A percentile compares a stretch with the other conserved stretches of the same genome.
Evolutionary conservation across 805 yeast genomes (phyloP).

Genomic region (Lipomyces spencermartinsiae): DNA sequence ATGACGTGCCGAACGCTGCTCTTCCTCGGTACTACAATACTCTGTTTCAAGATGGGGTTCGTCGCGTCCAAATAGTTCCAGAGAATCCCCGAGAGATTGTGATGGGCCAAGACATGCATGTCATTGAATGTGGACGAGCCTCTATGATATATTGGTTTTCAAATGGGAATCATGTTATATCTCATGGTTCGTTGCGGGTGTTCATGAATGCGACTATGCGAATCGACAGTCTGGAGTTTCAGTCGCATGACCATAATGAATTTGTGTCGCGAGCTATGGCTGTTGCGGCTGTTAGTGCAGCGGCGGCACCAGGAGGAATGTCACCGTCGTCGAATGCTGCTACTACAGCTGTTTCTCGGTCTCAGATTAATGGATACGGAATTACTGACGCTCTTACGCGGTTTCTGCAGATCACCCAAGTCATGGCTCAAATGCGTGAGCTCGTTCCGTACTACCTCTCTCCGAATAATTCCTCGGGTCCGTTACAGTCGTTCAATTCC

Average conservation of each 20-base stretch:
- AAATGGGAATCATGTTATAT: constrained; percentile 74
- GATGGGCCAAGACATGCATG: constrained; percentile 59
- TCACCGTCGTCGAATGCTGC: constrained; percentile 10
- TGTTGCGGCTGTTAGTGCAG: constrained; percentile 13
- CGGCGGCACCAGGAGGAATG: constrained; percentile 10
- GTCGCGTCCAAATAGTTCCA: constrained; percentile 56
- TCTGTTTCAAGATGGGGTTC: constrained; percentile 58
- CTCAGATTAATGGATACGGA: constrained; percentile 61
- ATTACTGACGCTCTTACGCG: constrained; percentile 70
- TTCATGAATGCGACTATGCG: constrained; percentile 66
- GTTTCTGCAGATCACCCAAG: constrained; percentile 75
- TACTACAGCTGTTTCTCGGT: constrained; percentile 9
- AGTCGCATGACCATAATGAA: constrained; percentile 55
- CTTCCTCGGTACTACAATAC: constrained; percentile 68
- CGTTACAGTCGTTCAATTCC: constrained; percentile 41
- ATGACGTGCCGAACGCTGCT: constrained; percentile 67
- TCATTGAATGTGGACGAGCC: constrained; percentile 60
- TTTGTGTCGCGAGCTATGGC: constrained; percentile 41
- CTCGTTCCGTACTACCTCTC: constrained; percentile 62
- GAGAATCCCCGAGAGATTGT: constrained; percentile 59
- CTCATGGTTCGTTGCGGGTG: constrained; percentile 66
- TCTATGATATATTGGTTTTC: constrained; percentile 59
- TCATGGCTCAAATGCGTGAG: constrained; percentile 72
- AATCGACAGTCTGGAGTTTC: constrained; percentile 76
- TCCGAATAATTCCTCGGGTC: constrained; percentile 40